phyloP scores from a whole-genome alignment of 257 asterid species.

The Nicotiana sylvestris region DNA sequence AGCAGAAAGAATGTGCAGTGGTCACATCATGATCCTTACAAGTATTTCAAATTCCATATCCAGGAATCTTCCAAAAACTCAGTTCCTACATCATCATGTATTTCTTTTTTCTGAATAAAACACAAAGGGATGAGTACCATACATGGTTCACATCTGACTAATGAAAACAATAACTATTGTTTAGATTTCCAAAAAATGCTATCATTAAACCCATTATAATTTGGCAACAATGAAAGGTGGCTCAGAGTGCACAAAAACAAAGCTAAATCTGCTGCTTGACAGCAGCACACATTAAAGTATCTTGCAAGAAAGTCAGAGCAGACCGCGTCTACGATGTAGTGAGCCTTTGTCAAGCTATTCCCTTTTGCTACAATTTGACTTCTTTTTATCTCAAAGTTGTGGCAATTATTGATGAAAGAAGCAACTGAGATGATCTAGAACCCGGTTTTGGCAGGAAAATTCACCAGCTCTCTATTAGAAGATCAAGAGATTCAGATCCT shows the following conservation, averaged over 20 bases:
- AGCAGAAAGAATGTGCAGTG: too few relatives aligned
- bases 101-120: background rate
- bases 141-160: background rate
- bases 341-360: background rate
- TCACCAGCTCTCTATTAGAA: background rate
- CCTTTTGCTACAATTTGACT: background rate
- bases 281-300: background rate
- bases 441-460: constrained; percentile 1
- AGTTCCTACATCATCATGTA: background rate
- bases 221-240: background rate
- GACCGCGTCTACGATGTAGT: background rate
- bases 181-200: background rate
- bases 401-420: background rate
- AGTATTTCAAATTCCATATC: too few relatives aligned
- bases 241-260: background rate
- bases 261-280: background rate
- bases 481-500: constrained; percentile 4
- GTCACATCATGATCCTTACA: too few relatives aligned
- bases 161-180: background rate
- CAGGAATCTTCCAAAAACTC: too few relatives aligned
- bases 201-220: background rate
- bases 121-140: background rate
- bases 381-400: background rate
- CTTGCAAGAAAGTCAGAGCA: background rate
- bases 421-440: background rate